Conservation (phyloP, 176 grass and related monocot species). For the Hyparrhenia diplandra region DNA sequence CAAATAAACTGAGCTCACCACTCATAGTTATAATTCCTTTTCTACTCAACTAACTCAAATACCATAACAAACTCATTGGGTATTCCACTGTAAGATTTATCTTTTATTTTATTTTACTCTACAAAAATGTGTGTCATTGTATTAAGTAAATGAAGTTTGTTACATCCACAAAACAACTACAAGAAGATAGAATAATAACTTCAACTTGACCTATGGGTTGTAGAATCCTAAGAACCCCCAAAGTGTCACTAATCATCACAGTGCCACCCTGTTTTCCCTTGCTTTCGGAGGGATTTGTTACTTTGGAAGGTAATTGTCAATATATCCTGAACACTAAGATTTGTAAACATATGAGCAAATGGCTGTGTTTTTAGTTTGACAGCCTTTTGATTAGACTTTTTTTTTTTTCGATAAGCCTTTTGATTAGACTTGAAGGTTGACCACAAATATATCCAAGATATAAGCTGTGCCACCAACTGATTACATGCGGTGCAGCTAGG, state of each 20-base stretch:
- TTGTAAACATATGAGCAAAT: neutral
- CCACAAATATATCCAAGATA: neutral
- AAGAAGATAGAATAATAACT: neutral
- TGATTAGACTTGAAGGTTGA: too few relatives aligned
- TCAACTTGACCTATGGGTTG: neutral
- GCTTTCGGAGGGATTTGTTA: slow-evolving; percentile 88
- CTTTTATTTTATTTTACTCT: slow-evolving; percentile 16
- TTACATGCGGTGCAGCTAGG: neutral
- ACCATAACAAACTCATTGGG: slow-evolving; percentile 73
- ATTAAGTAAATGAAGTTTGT: neutral
- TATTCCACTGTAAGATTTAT: slow-evolving; percentile 71
- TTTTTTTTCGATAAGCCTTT: too few relatives aligned
- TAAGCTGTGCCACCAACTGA: neutral
- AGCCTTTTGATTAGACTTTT: slow-evolving; percentile 8
- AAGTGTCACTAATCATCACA: neutral
- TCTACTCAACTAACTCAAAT: slow-evolving; percentile 38
- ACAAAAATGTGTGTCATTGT: neutral
- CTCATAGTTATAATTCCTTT: neutral
- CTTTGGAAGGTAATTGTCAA: slow-evolving; percentile 67
- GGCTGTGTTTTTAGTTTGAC: neutral
- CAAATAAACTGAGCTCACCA: neutral
- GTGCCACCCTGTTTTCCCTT: slow-evolving; percentile 63
- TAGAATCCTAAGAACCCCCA: neutral
- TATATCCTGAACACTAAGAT: neutral
- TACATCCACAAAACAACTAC: neutral